A percentile compares a stretch with the other conserved stretches of the same genome.
These are phyloP conservation scores for Cucurbita moschata DNA, from an alignment of 306 rosid species.

Conservation along the genomic window DNA sequence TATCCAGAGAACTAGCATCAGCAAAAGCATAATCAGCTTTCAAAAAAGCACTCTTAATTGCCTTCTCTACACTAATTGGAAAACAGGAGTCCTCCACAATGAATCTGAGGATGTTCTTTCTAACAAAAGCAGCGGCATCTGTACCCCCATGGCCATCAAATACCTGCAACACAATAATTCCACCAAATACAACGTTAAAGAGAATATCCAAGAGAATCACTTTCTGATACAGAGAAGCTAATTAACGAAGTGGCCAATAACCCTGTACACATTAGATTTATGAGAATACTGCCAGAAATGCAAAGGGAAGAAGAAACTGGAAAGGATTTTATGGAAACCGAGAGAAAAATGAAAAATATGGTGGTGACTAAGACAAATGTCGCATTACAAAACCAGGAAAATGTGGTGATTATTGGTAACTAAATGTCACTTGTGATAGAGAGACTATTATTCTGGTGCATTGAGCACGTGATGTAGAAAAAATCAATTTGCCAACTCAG, in stretches of 20 bases:
- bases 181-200: background rate
- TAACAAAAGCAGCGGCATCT: slow-evolving; percentile 58
- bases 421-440: background rate
- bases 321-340: too few species aligned
- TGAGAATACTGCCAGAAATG: too few species aligned
- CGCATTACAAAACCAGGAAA: background rate
- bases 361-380: too few species aligned
- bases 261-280: too few species aligned
- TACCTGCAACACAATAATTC: slow-evolving; percentile 29
- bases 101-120: slow-evolving; percentile 56
- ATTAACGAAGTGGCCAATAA: too few species aligned
- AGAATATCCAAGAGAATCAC: background rate
- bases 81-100: slow-evolving; percentile 56
- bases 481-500: background rate
- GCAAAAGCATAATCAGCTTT: slow-evolving; percentile 76
- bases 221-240: too few species aligned
- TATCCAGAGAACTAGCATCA: slow-evolving; percentile 56
- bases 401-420: background rate
- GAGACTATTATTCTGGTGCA: background rate
- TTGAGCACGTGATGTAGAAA: background rate
- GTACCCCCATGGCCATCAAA: slow-evolving; percentile 84
- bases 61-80: slow-evolving; percentile 41
- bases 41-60: slow-evolving; percentile 53
- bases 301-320: too few species aligned
- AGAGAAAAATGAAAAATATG: background rate